Evolutionary conservation across 2,329 filamentous ascomycete genomes (phyloP), one percentile per base, ranked within the genome.

Genomic region (Fusarium compactum): DNA sequence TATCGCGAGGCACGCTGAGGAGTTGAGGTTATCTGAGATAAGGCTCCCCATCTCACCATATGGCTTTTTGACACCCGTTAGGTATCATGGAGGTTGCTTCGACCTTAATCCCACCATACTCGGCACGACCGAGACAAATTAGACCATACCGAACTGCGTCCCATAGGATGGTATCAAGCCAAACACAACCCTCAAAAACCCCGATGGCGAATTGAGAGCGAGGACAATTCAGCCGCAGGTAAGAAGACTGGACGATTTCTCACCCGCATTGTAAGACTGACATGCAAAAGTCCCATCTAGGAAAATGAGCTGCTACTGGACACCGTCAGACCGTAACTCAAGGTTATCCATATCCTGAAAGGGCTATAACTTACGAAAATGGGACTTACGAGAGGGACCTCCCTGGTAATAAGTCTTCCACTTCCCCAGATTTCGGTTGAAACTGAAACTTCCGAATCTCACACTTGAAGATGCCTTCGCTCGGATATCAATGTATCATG

Each of bases 391-490:
- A 34, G 15, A n/a, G 32, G 7, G 25, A 15, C 11, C 6, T 8
- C 11, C 22, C 11, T n/a, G 11, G 14, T 10, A 11, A 52, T 53
- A 43, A 41, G 9, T 29, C n/a, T 34, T 8, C 3, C 10, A 16
- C 20, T 9, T 16, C 25, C 50, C 24, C 50, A 27, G 3, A 6
- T 27, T 52, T 4, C 5, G 4, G 9, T 10, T 16, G 48, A 25
- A 4, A 6, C 22, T 14, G 6, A n/a, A 3, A 25, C 22, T 45
- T 16, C 38, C 20, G 12, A 11, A 25, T 2, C 9, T 27, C 45
- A 47, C 18, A 0, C 27, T n/a, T 3, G 18, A 18, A 8, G 25
- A 24, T 16, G 34, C 6, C 2, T n/a, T 12, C 18, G 0, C 5
- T 14, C 5, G n/a, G 5, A n/a, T 7, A 24, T 3, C 16, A 20